These are phyloP conservation scores for Termitomyces sp. DNA, from an alignment of 768 basidiomycete species.

Conservation along the genomic window DNA sequence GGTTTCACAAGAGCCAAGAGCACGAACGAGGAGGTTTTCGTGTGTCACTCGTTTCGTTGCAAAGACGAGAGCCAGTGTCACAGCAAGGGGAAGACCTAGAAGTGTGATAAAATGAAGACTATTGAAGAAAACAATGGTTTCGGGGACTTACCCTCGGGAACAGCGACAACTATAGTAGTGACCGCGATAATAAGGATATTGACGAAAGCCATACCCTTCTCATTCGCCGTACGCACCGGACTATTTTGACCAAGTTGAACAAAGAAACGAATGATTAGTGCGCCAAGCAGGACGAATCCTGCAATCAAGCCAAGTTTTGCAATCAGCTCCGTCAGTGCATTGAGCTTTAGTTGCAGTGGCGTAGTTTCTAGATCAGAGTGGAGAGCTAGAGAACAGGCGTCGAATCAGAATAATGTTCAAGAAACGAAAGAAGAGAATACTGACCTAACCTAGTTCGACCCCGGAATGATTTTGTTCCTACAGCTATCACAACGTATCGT, in stretches of 20 bases:
- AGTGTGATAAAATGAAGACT: background rate
- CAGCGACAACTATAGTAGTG: slow-evolving; percentile 58
- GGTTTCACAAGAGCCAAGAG: slow-evolving; percentile 94
- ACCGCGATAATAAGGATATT: slow-evolving; percentile 93
- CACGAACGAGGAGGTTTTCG: slow-evolving; percentile 91
- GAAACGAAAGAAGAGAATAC: slow-evolving; percentile 17
- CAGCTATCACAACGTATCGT: slow-evolving; percentile 86
- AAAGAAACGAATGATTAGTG: slow-evolving; percentile 93
- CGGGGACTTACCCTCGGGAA: slow-evolving; percentile 36
- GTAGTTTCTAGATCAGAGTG: slow-evolving; percentile 85
- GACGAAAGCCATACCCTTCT: slow-evolving; percentile 88
- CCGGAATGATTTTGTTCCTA: slow-evolving; percentile 90
- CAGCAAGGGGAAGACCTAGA: slow-evolving; percentile 85
- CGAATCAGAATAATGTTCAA: background rate
- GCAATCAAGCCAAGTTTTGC: slow-evolving; percentile 85
- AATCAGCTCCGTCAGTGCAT: slow-evolving; percentile 92
- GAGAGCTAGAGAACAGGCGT: slow-evolving; percentile 49
- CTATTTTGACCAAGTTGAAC: slow-evolving; percentile 70
- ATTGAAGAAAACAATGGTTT: background rate
- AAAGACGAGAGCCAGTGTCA: slow-evolving; percentile 93
- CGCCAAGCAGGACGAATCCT: slow-evolving; percentile 74
- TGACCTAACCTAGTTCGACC: slow-evolving; percentile 93
- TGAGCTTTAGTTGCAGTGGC: slow-evolving; percentile 91
- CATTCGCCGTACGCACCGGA: slow-evolving; percentile 60
- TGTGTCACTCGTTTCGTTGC: slow-evolving; percentile 96